Evolutionary conservation across 345 rosid species (phyloP), one percentile per base, ranked within the genome.

Genomic region (Camelina neglecta): DNA sequence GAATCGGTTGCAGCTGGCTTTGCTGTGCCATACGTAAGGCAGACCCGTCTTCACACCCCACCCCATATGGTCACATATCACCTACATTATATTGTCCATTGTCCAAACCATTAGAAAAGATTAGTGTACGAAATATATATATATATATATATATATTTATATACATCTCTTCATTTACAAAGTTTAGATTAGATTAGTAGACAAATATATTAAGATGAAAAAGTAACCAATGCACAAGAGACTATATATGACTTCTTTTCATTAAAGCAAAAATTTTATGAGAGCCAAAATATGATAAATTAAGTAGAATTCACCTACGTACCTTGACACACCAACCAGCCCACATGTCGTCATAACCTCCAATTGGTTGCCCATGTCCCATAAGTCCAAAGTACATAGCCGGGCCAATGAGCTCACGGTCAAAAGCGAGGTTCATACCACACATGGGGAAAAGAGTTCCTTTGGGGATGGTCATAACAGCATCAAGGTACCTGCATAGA

Each of bases 281-380:
- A 62, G 5, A 23, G 15, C 26, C 20, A 4, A 36, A 1, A 0
- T 33, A 36, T 11, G 29, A 48, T 20, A 3, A n/a, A 31, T 48
- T 23, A 58, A 38, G 50, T 38, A 44, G 26, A 4, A 21, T 33
- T 47, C n/a, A 15, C 10, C 10, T 76, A 26, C 29, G 29, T 26
- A 85, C 86, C 87, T 85, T 86, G 69, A 71, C 69, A 74, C 89
- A 84, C 89, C 89, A 84, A 69, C 87, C 89, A 76, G 89, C 89
- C 89, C 87, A 86, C 81, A 84, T 86, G 65, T 86, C 87, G 8
- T 86, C 86, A n/a, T 82, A 86, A 2, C 89, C 81, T 23, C 83
- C 83, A 53, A 86, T 68, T 26, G 87, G 86, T 56, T 86, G 89
- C 2, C 84, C 84, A 61, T 86, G 82, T 5, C 89, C 87, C 89